phyloP scores from a whole-genome alignment of 805 yeast genomes.

The Cyberlindnera americana region DNA sequence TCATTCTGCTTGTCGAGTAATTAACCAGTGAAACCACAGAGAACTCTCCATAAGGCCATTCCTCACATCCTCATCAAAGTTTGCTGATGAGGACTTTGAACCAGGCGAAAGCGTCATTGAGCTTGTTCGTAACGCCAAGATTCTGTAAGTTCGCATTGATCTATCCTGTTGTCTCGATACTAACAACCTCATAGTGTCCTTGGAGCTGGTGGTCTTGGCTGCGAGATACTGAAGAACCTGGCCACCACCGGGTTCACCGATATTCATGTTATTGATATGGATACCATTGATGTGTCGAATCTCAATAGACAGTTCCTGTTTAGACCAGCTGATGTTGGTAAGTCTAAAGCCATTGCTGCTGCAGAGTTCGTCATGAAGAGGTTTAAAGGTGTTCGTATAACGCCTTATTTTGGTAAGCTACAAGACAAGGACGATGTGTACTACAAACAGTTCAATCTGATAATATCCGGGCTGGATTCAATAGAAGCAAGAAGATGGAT shows the following conservation, averaged over 20 bases:
- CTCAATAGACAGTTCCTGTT: constrained; percentile 89
- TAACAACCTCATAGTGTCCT: constrained; percentile 41
- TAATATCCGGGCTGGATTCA: constrained; percentile 85
- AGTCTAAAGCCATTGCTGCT: constrained; percentile 79
- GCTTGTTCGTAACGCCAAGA: constrained; percentile 26
- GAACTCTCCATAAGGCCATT: constrained; percentile 21
- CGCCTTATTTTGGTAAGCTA: constrained; percentile 62
- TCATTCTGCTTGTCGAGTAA: background rate
- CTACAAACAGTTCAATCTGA: constrained; percentile 63
- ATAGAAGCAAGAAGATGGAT: constrained; percentile 92
- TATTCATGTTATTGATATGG: constrained; percentile 85
- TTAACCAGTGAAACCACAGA: constrained; percentile 8
- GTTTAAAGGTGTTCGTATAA: constrained; percentile 42
- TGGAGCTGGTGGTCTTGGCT: constrained; percentile 96
- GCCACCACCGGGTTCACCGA: constrained; percentile 71
- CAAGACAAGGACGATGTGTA: constrained; percentile 60
- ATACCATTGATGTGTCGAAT: constrained; percentile 87
- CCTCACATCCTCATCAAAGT: constrained; percentile 31
- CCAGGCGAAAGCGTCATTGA: constrained; percentile 30
- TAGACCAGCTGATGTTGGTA: constrained; percentile 74
- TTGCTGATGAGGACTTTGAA: constrained; percentile 33
- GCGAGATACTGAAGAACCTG: constrained; percentile 80
- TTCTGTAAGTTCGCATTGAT: constrained; percentile 29
- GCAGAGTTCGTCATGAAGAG: constrained; percentile 52
- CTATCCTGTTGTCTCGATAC: background rate